phyloP scores from a whole-genome alignment of 2,329 filamentous ascomycete species.

The Fusarium illudens region DNA sequence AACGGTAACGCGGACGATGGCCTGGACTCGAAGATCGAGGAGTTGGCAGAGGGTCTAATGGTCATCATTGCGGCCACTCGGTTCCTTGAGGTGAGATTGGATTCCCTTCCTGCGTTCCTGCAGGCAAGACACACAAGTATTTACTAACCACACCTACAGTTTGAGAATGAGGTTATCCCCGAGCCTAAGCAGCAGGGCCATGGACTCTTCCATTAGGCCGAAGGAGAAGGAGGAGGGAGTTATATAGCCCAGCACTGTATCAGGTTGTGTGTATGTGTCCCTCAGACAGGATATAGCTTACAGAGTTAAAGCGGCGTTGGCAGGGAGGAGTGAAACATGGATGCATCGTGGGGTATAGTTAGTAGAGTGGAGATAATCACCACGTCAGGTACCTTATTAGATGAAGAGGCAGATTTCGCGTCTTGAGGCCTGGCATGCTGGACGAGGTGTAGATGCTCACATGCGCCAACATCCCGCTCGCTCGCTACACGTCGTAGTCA shows the following conservation, averaged over 20 bases:
- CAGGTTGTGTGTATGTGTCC: background rate
- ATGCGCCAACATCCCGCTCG: background rate
- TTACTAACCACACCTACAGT: slow-evolving; percentile 44
- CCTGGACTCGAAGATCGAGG: slow-evolving; percentile 71
- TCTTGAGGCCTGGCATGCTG: background rate
- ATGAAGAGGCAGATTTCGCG: slow-evolving; percentile 5
- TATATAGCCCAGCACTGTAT: slow-evolving; percentile 1
- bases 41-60: slow-evolving; percentile 86
- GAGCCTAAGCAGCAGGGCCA: slow-evolving; percentile 47
- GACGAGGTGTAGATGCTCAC: background rate
- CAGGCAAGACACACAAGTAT: background rate
- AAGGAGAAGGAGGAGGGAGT: background rate
- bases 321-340: slow-evolving; percentile 23
- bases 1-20: slow-evolving; percentile 48
- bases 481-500: background rate
- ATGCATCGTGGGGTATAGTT: slow-evolving; percentile 17
- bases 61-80: slow-evolving; percentile 82
- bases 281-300: slow-evolving; percentile 29
- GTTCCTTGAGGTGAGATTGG: slow-evolving; percentile 78
- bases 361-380: slow-evolving; percentile 23
- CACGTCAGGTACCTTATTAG: slow-evolving; percentile 14
- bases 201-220: slow-evolving; percentile 51
- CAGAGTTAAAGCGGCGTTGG: slow-evolving; percentile 40
- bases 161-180: slow-evolving; percentile 52
- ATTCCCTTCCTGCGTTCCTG: background rate